These are phyloP conservation scores for Eleusine coracana DNA, from an alignment of 176 grass and related monocot genomes.

Conservation along the genomic window DNA sequence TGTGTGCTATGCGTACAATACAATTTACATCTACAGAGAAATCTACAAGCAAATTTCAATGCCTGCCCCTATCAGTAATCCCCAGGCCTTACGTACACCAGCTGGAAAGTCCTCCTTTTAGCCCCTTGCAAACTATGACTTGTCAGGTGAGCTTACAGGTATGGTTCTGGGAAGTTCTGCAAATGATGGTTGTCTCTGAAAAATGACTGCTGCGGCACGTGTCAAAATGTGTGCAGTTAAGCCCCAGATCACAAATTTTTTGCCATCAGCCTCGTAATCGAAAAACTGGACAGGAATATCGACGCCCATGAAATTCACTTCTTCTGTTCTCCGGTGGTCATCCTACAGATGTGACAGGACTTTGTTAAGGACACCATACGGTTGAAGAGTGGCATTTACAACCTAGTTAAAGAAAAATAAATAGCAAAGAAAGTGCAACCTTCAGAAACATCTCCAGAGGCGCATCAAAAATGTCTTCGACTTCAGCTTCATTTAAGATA, in stretches of 20 bases:
- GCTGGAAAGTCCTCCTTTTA: neutral
- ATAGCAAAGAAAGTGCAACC: constrained; percentile 42
- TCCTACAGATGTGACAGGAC: constrained; percentile 49
- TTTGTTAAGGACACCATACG: neutral
- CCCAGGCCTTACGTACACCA: neutral
- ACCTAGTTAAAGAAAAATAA: neutral
- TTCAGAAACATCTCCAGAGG: constrained; percentile 96
- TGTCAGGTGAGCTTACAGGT: neutral
- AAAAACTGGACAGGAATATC: constrained; percentile 76
- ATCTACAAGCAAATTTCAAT: neutral
- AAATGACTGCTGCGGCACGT: constrained; percentile 72
- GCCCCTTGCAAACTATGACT: neutral
- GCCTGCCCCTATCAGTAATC: neutral
- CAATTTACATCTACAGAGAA: constrained; percentile 27
- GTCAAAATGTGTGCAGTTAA: constrained; percentile 83
- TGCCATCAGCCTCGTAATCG: constrained; percentile 52
- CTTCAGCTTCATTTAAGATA: constrained; percentile 68
- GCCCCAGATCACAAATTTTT: constrained; percentile 88
- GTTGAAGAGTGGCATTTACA: neutral
- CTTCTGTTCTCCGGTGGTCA: constrained; percentile 58
- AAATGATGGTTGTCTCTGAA: constrained; percentile 70
- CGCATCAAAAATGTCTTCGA: constrained; percentile 89
- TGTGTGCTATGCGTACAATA: constrained; percentile 19
- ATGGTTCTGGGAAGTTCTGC: constrained; percentile 43
- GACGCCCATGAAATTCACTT: constrained; percentile 65